Evolutionary conservation across 78 protist genomes (phyloP).

Genomic region (Protostelium mycophagum): DNA sequence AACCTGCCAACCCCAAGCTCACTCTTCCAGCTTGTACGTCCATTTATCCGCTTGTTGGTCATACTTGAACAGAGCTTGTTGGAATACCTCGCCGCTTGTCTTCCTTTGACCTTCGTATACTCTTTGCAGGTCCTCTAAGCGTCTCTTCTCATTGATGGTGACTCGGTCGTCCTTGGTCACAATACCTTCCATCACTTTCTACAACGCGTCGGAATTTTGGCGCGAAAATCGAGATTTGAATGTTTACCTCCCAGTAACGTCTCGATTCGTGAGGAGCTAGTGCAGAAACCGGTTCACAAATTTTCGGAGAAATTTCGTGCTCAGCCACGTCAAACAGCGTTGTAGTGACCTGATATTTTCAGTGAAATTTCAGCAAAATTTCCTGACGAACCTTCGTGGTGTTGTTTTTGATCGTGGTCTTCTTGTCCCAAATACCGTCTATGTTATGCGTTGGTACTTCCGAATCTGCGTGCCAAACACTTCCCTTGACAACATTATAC

Average conservation of each 20-base stretch:
- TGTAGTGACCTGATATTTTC: too few relatives aligned
- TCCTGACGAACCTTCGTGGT: neutral
- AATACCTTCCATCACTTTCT: neutral
- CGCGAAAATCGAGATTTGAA: neutral
- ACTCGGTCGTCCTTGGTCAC: neutral
- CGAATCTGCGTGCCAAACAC: neutral
- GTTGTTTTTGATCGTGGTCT: neutral
- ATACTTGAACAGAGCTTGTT: neutral
- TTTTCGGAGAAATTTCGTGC: neutral
- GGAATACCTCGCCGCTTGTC: neutral
- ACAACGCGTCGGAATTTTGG: neutral
- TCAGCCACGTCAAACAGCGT: neutral
- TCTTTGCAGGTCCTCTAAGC: neutral
- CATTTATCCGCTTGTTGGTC: neutral
- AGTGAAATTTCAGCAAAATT: too few relatives aligned
- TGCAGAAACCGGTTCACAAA: neutral
- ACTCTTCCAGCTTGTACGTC: neutral
- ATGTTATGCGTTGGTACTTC: neutral
- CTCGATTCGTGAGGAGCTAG: neutral
- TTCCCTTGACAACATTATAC: neutral
- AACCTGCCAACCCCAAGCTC: too few relatives aligned
- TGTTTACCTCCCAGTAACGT: neutral
- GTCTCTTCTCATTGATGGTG: neutral
- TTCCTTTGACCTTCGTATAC: neutral
- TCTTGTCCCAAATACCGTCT: neutral